Conservation (phyloP, 106 monocot species). For the Dactylorhiza incarnata region DNA sequence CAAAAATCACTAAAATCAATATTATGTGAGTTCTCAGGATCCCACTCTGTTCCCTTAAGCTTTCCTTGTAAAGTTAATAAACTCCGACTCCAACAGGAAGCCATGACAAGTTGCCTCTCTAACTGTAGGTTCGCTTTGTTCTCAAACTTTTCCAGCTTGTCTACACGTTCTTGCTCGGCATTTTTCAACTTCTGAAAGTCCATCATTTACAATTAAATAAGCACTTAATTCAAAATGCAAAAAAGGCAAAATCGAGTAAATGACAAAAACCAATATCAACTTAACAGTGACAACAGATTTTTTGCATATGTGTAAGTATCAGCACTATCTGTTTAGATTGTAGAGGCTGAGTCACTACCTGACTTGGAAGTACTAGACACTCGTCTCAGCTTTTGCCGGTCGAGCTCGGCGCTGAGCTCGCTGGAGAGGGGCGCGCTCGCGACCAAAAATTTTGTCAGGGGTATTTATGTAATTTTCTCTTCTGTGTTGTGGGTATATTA, state of each 20-base stretch:
- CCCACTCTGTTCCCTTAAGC: constrained; percentile 79
- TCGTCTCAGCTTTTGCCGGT: no score
- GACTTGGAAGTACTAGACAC: no score
- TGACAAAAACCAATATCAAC: not conserved
- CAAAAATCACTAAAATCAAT: constrained; percentile 72
- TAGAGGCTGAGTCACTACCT: no score
- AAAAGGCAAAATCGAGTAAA: not conserved
- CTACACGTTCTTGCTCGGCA: constrained; percentile 44
- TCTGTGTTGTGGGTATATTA: no score
- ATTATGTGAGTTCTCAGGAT: constrained; percentile 71
- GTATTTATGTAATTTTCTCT: no score
- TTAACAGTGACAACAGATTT: not conserved
- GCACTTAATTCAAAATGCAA: not conserved
- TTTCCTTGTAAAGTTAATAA: constrained; percentile 77
- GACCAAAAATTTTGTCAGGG: no score
- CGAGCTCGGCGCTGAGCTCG: no score
- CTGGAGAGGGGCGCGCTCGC: no score
- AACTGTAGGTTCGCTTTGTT: constrained; percentile 58
- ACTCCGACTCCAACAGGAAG: constrained; percentile 63
- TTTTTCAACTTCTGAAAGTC: constrained; percentile 61
- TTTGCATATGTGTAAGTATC: not conserved
- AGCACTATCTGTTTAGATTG: no score
- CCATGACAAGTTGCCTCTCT: constrained; percentile 76
- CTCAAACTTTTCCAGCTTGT: constrained; percentile 66
- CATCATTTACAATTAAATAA: not conserved